A percentile compares a stretch with the other conserved stretches of the same genome.
Evolutionary conservation across 129 eudicot genomes (phyloP).

Genomic region (Flaveria sonorensis): DNA sequence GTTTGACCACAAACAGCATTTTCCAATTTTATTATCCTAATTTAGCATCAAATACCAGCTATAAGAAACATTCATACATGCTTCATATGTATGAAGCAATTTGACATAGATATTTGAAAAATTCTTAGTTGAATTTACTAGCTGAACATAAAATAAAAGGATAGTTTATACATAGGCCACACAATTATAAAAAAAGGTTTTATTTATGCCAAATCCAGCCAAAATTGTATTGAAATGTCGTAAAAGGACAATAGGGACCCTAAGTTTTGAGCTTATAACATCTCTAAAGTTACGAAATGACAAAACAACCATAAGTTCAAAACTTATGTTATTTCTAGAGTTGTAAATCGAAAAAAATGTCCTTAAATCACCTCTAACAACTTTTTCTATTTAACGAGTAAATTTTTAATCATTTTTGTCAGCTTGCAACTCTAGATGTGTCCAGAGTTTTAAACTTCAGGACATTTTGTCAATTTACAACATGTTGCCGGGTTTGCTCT

Average conservation of each 20-base stretch:
- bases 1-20: not conserved
- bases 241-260: not conserved
- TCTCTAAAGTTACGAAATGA: not conserved
- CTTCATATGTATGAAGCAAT: not conserved
- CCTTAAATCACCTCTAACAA: not conserved
- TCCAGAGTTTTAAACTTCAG: constrained; percentile 1
- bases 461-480: not conserved
- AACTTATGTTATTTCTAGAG: not conserved
- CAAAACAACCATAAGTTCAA: not conserved
- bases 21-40: constrained; percentile 1
- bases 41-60: not conserved
- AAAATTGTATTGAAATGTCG: not conserved
- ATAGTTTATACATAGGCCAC: not conserved
- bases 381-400: not conserved
- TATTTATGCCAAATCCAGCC: not conserved
- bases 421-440: not conserved
- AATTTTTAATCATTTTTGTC: not conserved
- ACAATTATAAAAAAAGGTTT: not conserved
- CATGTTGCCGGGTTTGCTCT: not conserved
- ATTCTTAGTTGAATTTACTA: not conserved
- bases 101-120: not conserved
- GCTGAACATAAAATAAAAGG: not conserved
- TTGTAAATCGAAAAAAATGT: not conserved
- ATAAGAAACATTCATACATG: constrained; percentile 9
- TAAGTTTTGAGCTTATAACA: not conserved